Evolutionary conservation across 2,329 filamentous ascomycete species (phyloP).

Genomic region (Fusarium proliferatum): DNA sequence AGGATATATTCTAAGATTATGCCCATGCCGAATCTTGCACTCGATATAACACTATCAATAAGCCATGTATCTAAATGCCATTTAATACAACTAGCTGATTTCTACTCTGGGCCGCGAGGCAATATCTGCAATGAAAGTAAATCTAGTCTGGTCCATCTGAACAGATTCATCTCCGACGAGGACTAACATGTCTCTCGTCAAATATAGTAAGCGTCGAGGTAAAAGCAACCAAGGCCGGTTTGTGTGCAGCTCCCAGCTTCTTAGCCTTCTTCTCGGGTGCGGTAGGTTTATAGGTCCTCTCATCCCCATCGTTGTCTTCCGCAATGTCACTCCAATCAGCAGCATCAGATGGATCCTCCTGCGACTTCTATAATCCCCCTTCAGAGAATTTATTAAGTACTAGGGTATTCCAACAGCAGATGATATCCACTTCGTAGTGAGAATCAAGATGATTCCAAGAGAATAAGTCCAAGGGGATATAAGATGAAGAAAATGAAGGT

Average conservation of each 20-base stretch:
- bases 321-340: neutral
- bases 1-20: neutral
- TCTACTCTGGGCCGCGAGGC: neutral
- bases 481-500: too few relatives aligned
- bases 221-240: neutral
- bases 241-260: neutral
- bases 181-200: neutral
- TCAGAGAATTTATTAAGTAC: neutral
- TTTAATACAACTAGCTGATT: neutral
- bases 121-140: neutral
- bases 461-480: too few relatives aligned
- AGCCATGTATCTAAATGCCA: too few relatives aligned
- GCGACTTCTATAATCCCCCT: neutral
- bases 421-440: neutral
- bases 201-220: neutral
- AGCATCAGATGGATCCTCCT: neutral
- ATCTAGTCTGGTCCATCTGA: neutral
- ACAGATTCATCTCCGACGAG: neutral
- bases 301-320: neutral
- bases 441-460: too few relatives aligned
- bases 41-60: neutral
- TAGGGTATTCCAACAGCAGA: neutral
- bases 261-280: neutral
- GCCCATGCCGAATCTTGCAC: neutral
- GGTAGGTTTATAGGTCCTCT: neutral